phyloP scores from a whole-genome alignment of 2,329 filamentous ascomycete genomes.

The Chlorencoelia australis region DNA sequence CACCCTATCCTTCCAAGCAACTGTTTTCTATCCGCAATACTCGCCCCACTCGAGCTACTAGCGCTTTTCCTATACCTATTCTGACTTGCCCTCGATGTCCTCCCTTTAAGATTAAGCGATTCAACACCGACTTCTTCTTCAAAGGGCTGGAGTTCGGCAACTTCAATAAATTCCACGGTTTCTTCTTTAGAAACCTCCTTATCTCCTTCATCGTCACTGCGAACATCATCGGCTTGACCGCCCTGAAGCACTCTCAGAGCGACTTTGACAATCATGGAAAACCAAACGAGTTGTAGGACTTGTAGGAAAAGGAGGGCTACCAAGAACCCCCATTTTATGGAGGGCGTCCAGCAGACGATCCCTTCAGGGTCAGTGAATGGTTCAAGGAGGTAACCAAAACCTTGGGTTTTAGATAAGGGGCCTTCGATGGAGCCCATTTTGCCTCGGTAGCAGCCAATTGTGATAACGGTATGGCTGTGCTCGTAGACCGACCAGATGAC shows the following conservation, averaged over 20 bases:
- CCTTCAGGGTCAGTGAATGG: constrained; percentile 65
- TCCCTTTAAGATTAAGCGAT: constrained; percentile 51
- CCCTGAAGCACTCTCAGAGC: constrained; percentile 72
- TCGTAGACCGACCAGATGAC: constrained; percentile 76
- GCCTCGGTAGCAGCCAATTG: constrained; percentile 62
- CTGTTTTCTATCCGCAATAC: constrained; percentile 26
- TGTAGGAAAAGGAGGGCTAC: constrained; percentile 69
- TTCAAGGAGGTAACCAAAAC: constrained; percentile 55
- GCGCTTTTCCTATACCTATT: constrained; percentile 21
- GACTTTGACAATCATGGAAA: constrained; percentile 76
- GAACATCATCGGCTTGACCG: constrained; percentile 68
- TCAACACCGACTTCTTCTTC: constrained; percentile 72
- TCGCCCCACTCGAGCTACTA: constrained; percentile 24
- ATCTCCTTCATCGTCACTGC: constrained; percentile 77
- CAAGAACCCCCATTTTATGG: constrained; percentile 69
- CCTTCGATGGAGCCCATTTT: constrained; percentile 43
- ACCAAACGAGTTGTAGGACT: constrained; percentile 75
- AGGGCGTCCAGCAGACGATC: constrained; percentile 67
- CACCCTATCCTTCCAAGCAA: constrained; percentile 28
- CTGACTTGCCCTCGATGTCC: constrained; percentile 15
- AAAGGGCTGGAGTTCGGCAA: constrained; percentile 31
- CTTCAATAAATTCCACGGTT: constrained; percentile 6
- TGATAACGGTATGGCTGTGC: constrained; percentile 51
- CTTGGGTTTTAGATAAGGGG: constrained; percentile 40
- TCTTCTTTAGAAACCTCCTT: constrained; percentile 46